Base-by-base conservation (phyloP, 148 eudicot species). In the Fagopyrum tataricum region DNA sequence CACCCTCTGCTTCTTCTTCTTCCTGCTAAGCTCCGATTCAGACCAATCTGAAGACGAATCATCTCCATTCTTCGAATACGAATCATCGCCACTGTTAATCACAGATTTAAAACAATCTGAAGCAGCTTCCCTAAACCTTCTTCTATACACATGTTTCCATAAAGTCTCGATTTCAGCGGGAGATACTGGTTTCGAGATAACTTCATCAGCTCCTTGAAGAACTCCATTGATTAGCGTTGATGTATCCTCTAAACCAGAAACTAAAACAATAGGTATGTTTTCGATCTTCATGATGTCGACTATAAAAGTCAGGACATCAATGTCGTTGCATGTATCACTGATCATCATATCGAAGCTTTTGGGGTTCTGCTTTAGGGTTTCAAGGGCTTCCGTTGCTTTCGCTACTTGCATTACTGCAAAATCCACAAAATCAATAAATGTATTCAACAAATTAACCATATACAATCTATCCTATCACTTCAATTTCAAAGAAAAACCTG, bases 271-370 rank as follows among this genome's bases (percentile, higher is more conserved):
- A 6, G 68, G 68, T 11, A 64, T 64, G 20, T 11, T 64, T 18
- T 64, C 68, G 3, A 1, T 64, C 68, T 37, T 64, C 43, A 64
- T 5, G 43, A 64, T 13, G 0, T 64, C 15, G 42, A 64, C 43
- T 5, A 64, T 31, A 7, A 64, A 43, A 0, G 42, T 13, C 7
- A 64, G 18, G 2, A 37, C 43, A 18, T 64, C 44, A 18, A 64
- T 37, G 44, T 64, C 68, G 68, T 64, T 64, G 18, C 2, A 15
- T 3, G 44, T 37, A 43, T 64, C 68, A 6, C 43, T 64, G 2
- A 64, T 64, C 20, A 64, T 43, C 68, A 64, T 64, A 43, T 64
- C 68, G n/a, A 37, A 64, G n/a, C 20, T 17, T 37, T 64, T 64
- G 0, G 68, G 68, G n/a, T 37, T 64, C 8, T 64, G 4, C 6